Base-by-base conservation (phyloP, 1,284 basidiomycete species). In the Anthracocystis setariae region DNA sequence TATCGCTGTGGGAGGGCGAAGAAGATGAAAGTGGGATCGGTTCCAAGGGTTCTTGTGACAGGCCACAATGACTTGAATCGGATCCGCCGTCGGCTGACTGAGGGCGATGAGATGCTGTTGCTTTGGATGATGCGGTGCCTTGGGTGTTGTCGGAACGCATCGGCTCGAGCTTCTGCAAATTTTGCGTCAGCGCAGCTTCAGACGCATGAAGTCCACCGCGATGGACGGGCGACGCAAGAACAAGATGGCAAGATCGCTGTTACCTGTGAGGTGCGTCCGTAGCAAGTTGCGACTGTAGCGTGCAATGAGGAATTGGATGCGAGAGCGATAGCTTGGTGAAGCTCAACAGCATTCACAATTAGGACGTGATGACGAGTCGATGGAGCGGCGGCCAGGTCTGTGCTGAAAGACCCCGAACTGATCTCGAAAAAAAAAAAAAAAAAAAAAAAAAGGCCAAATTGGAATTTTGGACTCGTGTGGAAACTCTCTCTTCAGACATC, bases 131-230 rank as follows among this genome's bases (percentile, higher is more conserved):
- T 51, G 52, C 47, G 52, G 55, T 27, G 51, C 27, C 27, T 25
- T 39, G 42, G n/a, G 37, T 35, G 38, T 21, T 44, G 44, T 62
- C 39, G 60, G 47, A 47, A 40, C 48, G 60, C 60, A 62, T 62
- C 59, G 42, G 59, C 47, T 9, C 40, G 51, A 46, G 33, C 35
- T 29, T 5, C 29, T 43, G 58, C 48, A 12, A 24, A 18, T 8
- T 17, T 9, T 37, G 35, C 35, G 35, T 37, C 35, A 37, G 35
- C 35, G 35, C 35, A n/a, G n/a, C 35, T 17, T n/a, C 13, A 37
- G 35, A 17, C 12, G 35, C 12, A 13, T 13, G 15, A 9, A 17
- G 8, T 5, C n/a, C 15, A 15, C 35, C 35, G 8, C 5, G 8
- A 29, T 12, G 7, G 29, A 12, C 12, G 29, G 29, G 12, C 12